These are phyloP conservation scores for Mucor indicus DNA, from an alignment of 371 early-diverging fungal genomes.

Conservation along the genomic window DNA sequence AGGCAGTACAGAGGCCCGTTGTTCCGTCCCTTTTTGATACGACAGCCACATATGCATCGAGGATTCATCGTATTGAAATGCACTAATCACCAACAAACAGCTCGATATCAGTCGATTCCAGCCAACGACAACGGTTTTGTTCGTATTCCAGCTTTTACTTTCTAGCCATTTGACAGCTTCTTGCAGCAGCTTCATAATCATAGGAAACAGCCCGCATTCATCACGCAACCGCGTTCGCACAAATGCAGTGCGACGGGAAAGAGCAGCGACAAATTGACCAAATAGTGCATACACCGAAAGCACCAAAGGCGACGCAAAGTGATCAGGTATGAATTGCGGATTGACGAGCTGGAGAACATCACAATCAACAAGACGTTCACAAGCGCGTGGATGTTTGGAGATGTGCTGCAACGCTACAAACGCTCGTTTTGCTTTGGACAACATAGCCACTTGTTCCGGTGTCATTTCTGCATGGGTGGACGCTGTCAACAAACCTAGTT, in stretches of 20 bases:
- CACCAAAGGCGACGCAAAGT: not conserved
- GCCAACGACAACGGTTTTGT: not conserved
- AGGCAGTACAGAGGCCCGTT: constrained; percentile 15
- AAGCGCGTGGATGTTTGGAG: constrained; percentile 16
- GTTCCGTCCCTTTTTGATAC: too few relatives aligned
- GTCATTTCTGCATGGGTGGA: not conserved
- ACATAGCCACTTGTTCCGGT: not conserved
- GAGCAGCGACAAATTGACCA: constrained; percentile 23
- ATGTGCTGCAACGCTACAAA: constrained; percentile 17
- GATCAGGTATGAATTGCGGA: constrained; percentile 1
- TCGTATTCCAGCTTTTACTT: not conserved
- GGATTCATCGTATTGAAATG: constrained; percentile 23
- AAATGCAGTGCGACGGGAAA: constrained; percentile 24
- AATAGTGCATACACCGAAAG: constrained; percentile 20
- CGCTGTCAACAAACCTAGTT: constrained; percentile 11
- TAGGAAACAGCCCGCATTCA: constrained; percentile 14
- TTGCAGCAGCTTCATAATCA: constrained; percentile 17
- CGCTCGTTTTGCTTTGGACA: constrained; percentile 27
- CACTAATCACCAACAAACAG: constrained; percentile 22
- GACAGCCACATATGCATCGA: constrained; percentile 27
- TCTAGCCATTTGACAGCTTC: constrained; percentile 8
- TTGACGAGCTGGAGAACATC: constrained; percentile 20
- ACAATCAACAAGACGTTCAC: constrained; percentile 21
- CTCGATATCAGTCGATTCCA: constrained; percentile 24
- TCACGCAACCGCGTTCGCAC: constrained; percentile 24